Conservation (phyloP, 2,329 filamentous ascomycete species). For the Zasmidium citrigriseum region DNA sequence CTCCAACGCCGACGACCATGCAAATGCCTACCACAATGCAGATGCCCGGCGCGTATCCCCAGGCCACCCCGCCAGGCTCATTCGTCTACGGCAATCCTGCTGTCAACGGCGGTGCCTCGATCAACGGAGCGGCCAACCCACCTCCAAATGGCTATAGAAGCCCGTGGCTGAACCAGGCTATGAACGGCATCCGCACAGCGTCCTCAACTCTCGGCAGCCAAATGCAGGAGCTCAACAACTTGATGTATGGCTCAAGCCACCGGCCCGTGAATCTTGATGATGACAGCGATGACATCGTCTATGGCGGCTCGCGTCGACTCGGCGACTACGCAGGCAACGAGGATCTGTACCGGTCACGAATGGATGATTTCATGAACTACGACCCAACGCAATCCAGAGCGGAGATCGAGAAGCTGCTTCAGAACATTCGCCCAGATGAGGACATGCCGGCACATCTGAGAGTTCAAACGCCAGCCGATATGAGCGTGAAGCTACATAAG, state of each 20-base stretch:
- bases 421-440: conserved; percentile 73
- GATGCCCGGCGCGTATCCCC: conserved; percentile 28
- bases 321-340: conserved; percentile 28
- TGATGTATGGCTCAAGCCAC: conserved; percentile 21
- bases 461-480: conserved; percentile 67
- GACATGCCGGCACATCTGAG: conserved; percentile 55
- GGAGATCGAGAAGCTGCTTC: conserved; percentile 69
- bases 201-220: conserved; percentile 6
- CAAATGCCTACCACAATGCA: conserved; percentile 10
- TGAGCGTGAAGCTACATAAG: conserved; percentile 71
- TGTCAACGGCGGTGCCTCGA: not conserved
- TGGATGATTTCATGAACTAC: conserved; percentile 26
- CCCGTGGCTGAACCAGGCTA: conserved; percentile 1
- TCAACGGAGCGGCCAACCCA: no score
- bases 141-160: not conserved
- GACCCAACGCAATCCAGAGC: conserved; percentile 59
- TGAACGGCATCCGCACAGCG: conserved; percentile 10
- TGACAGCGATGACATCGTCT: conserved; percentile 29
- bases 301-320: conserved; percentile 21
- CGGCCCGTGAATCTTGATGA: conserved; percentile 18
- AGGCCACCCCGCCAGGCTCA: not conserved
- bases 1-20: conserved; percentile 2
- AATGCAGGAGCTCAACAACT: conserved; percentile 20
- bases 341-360: conserved; percentile 27
- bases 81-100: not conserved